These are phyloP conservation scores for Dryadomyces sulphureus DNA, from an alignment of 2,329 filamentous ascomycete species.

Conservation along the genomic window DNA sequence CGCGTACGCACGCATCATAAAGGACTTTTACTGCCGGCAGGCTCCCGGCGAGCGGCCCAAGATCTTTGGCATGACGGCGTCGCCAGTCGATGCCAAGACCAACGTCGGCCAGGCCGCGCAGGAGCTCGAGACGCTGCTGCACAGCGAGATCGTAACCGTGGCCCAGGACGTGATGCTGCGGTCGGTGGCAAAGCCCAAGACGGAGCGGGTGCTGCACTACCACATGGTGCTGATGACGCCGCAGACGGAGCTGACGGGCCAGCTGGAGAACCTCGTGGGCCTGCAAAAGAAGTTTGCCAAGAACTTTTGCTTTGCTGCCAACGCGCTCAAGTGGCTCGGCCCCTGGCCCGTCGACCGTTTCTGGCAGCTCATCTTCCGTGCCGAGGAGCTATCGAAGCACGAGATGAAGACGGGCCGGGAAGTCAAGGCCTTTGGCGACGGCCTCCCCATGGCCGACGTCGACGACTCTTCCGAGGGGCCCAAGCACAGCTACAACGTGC, in stretches of 20 bases:
- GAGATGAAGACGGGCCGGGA: constrained; percentile 33
- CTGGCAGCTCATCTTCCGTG: constrained; percentile 56
- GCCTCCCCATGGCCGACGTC: constrained; percentile 26
- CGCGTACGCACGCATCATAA: constrained; percentile 78
- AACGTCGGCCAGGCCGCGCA: constrained; percentile 56
- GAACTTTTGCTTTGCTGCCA: constrained; percentile 43
- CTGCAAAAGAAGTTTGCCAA: constrained; percentile 32
- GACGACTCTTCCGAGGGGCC: constrained; percentile 7
- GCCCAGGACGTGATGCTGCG: constrained; percentile 38
- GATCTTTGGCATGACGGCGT: constrained; percentile 94
- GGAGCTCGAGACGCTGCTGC: constrained; percentile 61
- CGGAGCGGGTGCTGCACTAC: constrained; percentile 44
- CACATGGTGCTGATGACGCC: constrained; percentile 30
- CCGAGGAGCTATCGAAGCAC: constrained; percentile 46
- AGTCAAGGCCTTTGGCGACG: constrained; percentile 3
- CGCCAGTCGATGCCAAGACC: constrained; percentile 71
- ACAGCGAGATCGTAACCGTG: constrained; percentile 70
- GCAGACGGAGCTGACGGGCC: constrained; percentile 49
- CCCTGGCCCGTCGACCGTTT: constrained; percentile 73
- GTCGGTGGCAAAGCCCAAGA: constrained; percentile 41
- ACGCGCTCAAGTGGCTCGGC: constrained; percentile 54
- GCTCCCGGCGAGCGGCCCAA: constrained; percentile 43
- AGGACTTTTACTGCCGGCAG: constrained; percentile 58
- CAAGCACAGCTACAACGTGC: constrained; percentile 17
- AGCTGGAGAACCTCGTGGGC: constrained; percentile 32